Base-by-base conservation (phyloP, 1,284 basidiomycete genomes). In the Ustilago lituana region DNA sequence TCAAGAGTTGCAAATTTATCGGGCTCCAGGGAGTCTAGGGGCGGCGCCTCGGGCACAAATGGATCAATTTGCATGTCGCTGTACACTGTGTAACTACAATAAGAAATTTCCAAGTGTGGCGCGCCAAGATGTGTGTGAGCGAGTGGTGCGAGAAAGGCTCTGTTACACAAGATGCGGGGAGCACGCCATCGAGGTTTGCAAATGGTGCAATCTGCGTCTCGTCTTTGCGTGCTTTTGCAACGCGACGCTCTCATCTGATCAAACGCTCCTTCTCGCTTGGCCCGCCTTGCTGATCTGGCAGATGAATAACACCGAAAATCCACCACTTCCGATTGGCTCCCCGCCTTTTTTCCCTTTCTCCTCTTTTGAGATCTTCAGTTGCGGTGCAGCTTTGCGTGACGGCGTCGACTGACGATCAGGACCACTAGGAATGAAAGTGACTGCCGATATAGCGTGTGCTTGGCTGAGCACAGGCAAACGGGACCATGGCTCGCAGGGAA, bases 21-120 rank as follows among this genome's bases (percentile, higher is more conserved):
- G 62, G 62, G 55, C 61, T 53, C 62, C 31, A 65, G 62, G 39
- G 40, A 47, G 51, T 12, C n/a, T n/a, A n/a, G n/a, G n/a, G n/a
- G n/a, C n/a, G n/a, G n/a, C n/a, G n/a, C n/a, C 62, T 65, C 27
- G 56, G 7, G 50, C 20, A 22, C 17, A 36, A 7, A 7, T 29
- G 27, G 27, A 29, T 29, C n/a, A 20, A 31, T 7, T 19, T 29
- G 4, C 29, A 23, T 24, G 5, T 29, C 23, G 36, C 36, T 48
- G 33, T 20, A 15, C n/a, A 20, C 4, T 7, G 11, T 12, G 24
- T 20, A 43, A 52, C 23, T 37, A 44, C 40, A 32, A 44, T 36
- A 52, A 52, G 24, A 24, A 43, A 19, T 39, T 40, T n/a, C 39
- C 22, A n/a, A n/a, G n/a, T n/a, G n/a, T n/a, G n/a, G n/a, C 11